Percentiles rank a stretch among this genome's conserved stretches.
These are phyloP conservation scores for Pichia sp. DNA, from an alignment of 1,139 yeast species.

Conservation along the genomic window DNA sequence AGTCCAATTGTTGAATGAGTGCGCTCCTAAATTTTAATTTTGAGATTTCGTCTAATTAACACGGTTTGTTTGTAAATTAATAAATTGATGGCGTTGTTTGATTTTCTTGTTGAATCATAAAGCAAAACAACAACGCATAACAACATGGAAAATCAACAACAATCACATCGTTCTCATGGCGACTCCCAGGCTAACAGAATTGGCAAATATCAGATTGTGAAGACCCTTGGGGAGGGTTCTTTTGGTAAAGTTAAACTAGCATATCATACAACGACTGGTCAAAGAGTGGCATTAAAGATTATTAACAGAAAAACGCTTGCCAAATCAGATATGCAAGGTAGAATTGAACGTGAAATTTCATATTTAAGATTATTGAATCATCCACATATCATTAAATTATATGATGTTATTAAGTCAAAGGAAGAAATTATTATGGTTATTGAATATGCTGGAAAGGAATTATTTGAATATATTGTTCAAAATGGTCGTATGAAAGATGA, in stretches of 20 bases:
- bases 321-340: slow-evolving; percentile 95
- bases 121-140: too few species aligned
- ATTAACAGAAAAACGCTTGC: slow-evolving; percentile 92
- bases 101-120: too few species aligned
- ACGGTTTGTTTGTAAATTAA: too few species aligned
- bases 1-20: too few species aligned
- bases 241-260: slow-evolving; percentile 97
- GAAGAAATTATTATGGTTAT: slow-evolving; percentile 98
- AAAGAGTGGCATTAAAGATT: slow-evolving; percentile 88
- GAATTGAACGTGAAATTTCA: slow-evolving; percentile 91
- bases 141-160: slow-evolving; percentile 18
- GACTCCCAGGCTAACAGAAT: slow-evolving; percentile 38
- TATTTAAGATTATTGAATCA: slow-evolving; percentile 85
- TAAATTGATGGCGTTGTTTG: too few species aligned
- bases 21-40: too few species aligned
- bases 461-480: slow-evolving; percentile 93
- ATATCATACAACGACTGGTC: slow-evolving; percentile 87
- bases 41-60: too few species aligned
- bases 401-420: slow-evolving; percentile 92
- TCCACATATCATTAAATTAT: slow-evolving; percentile 93
- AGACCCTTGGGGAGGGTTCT: slow-evolving; percentile 95
- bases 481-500: slow-evolving; percentile 91
- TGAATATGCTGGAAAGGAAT: slow-evolving; percentile 93
- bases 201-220: slow-evolving; percentile 91
- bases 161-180: slow-evolving; percentile 12